These are phyloP conservation scores for Sherardia arvensis DNA, from an alignment of 257 asterid species.

Conservation along the genomic window DNA sequence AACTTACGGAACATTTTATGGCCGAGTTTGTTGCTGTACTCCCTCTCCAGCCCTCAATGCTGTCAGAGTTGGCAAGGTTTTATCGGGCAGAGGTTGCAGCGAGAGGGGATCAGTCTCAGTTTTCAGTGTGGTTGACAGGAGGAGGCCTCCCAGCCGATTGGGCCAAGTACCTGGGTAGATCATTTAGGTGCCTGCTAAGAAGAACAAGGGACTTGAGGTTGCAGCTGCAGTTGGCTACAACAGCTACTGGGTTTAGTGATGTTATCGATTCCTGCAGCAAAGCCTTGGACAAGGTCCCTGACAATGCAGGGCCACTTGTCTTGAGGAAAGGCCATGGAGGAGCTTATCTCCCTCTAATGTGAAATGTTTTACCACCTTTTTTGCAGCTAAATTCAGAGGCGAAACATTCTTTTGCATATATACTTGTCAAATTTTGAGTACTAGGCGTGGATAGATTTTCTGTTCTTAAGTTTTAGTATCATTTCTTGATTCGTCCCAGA, in stretches of 20 bases:
- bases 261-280: slow-evolving; percentile 50
- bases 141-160: slow-evolving; percentile 88
- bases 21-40: slow-evolving; percentile 89
- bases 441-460: slow-evolving; percentile 18
- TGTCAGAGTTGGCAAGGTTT: slow-evolving; percentile 81
- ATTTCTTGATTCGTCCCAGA: slow-evolving; percentile 25
- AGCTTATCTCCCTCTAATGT: slow-evolving; percentile 94
- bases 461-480: slow-evolving; percentile 34
- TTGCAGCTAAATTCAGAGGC: neutral
- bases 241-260: slow-evolving; percentile 76
- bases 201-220: slow-evolving; percentile 74
- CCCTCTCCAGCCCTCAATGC: slow-evolving; percentile 94
- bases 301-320: slow-evolving; percentile 92
- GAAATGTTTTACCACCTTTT: slow-evolving; percentile 1
- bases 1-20: slow-evolving; percentile 75
- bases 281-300: slow-evolving; percentile 88
- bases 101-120: slow-evolving; percentile 86
- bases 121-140: slow-evolving; percentile 92
- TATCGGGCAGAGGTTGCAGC: slow-evolving; percentile 91
- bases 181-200: slow-evolving; percentile 79
- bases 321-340: slow-evolving; percentile 98
- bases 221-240: slow-evolving; percentile 55
- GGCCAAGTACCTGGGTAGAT: slow-evolving; percentile 78
- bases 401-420: slow-evolving; percentile 2
- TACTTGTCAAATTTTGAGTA: slow-evolving; percentile 8